Base-by-base conservation (phyloP, 306 rosid genomes). In the Benincasa hispida region DNA sequence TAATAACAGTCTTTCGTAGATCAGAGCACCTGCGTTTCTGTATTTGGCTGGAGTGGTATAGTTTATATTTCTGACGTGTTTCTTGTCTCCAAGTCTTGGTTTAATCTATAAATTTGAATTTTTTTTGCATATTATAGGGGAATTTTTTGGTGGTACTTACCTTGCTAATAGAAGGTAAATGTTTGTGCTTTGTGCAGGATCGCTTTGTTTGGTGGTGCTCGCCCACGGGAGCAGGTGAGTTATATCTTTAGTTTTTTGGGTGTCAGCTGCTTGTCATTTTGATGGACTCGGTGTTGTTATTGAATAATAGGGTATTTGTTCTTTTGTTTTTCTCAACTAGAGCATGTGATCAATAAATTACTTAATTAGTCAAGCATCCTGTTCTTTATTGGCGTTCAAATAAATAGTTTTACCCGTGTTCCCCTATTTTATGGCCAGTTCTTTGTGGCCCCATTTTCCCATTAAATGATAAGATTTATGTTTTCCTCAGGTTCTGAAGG, bases 191-290 rank as follows among this genome's bases (percentile, higher is more conserved):
- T 74, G 59, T 90, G 89, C 91, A 95, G 99, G 96, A 87, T 83
- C 76, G 81, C 87, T 21, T 80, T 95, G 83, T 95, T 92, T 86
- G 97, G 99, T 77, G 99, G 98, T 82, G 98, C 99, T 84, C 96
- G 99, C 39, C 99, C 99, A 2, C 89, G 99, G 69, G 99, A 95
- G 80, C 86, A 90, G 65, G 99, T 92, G 85, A 84, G 92, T 84
- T 56, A 11, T 37, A 62, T 30, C 51, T 69, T 50, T 54, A 39
- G 25, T 34, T 45, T 47, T n/a, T 45, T 72, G 75, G 69, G 61
- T 25, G 65, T 76, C 54, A 42, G 25, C 42, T 51, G 12, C 22
- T 34, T 32, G 51, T 53, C 17, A 50, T 72, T 47, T 6, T 30
- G 59, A 48, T 4, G 34, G 59, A 5, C 53, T 13, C 1, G 15